Percentiles rank a stretch among this genome's conserved stretches.
Conservation (phyloP, 352 stramenopile species). For the Pythium aphanidermatum region DNA sequence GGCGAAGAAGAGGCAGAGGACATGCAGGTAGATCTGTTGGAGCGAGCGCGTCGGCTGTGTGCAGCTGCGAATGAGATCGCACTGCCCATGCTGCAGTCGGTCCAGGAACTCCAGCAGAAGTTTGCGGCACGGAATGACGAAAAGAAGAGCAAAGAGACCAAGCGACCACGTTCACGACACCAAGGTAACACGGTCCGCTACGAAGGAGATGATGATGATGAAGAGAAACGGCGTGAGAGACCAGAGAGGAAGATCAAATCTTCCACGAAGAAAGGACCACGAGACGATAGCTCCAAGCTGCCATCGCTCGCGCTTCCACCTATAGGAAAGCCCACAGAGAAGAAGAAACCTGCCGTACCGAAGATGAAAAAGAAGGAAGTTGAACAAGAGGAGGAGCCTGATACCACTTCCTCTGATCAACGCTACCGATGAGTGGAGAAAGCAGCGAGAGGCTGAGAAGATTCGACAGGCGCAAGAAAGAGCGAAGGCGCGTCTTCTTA, state of each 20-base stretch:
- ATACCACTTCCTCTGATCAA: constrained; percentile 23
- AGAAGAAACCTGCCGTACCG: background rate
- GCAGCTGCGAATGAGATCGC: constrained; percentile 22
- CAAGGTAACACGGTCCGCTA: too few species aligned
- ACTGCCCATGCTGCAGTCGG: constrained; percentile 18
- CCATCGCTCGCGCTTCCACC: background rate
- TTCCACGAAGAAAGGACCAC: background rate
- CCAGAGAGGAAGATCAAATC: background rate
- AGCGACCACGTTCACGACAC: too few species aligned
- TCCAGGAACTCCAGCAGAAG: constrained; percentile 7
- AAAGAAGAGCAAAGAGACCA: background rate
- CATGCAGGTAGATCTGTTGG: constrained; percentile 10
- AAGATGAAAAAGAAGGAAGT: constrained; percentile 7
- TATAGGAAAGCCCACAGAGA: background rate
- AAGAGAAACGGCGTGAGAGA: background rate
- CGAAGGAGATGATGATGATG: constrained; percentile 4
- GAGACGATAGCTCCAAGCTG: background rate
- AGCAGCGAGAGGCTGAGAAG: constrained; percentile 27
- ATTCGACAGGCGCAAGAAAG: constrained; percentile 58
- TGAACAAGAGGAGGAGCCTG: constrained; percentile 3
- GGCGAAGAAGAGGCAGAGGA: constrained; percentile 6
- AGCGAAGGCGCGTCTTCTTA: constrained; percentile 35
- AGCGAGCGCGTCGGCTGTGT: constrained; percentile 14
- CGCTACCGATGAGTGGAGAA: constrained; percentile 25
- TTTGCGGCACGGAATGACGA: constrained; percentile 1